phyloP scores from a whole-genome alignment of 78 protist species.

The Tieghemostelium lacteum region DNA sequence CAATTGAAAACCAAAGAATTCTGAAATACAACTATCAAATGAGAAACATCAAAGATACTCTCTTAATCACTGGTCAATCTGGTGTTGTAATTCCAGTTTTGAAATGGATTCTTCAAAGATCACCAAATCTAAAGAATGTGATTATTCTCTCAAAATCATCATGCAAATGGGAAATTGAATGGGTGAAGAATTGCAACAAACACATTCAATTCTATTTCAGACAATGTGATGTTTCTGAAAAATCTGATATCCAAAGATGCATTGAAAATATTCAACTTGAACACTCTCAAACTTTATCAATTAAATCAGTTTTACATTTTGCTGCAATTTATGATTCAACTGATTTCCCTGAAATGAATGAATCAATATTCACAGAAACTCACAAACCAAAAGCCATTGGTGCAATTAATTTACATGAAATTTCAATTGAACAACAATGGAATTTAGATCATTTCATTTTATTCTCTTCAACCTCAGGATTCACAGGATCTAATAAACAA shows the following conservation, averaged over 20 bases:
- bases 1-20: background rate
- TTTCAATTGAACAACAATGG: background rate
- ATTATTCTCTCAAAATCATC: slow-evolving; percentile 41
- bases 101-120: slow-evolving; percentile 39
- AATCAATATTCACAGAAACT: background rate
- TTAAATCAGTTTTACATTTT: slow-evolving; percentile 60
- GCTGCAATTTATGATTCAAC: background rate
- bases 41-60: background rate
- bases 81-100: slow-evolving; percentile 59
- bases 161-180: slow-evolving; percentile 54
- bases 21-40: slow-evolving; percentile 7
- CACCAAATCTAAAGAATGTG: background rate
- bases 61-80: slow-evolving; percentile 75
- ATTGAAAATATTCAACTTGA: background rate
- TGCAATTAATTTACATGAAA: background rate
- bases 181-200: background rate
- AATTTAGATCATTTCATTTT: background rate
- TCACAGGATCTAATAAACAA: background rate
- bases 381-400: slow-evolving; percentile 21
- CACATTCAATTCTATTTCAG: slow-evolving; percentile 26
- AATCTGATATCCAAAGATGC: background rate
- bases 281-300: slow-evolving; percentile 8
- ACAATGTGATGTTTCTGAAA: slow-evolving; percentile 4
- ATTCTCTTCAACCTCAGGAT: background rate
- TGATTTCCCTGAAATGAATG: background rate